Percentiles rank a stretch among this genome's conserved stretches.
Conservation (phyloP, 495 filamentous ascomycete genomes). For the Cercophora sp. region DNA sequence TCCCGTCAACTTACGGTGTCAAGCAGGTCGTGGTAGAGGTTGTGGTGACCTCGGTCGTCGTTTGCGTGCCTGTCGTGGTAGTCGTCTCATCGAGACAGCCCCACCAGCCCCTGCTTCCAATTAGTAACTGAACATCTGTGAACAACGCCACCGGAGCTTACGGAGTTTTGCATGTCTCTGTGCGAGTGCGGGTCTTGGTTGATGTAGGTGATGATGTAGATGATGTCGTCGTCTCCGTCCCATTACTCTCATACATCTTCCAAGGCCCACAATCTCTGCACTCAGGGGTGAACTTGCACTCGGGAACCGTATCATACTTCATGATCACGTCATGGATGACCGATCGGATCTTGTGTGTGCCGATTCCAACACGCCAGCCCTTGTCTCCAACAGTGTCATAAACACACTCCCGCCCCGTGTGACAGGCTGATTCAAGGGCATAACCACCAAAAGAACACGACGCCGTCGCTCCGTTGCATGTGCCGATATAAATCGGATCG, state of each 20-base stretch:
- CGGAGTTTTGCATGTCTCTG: slow-evolving; percentile 83
- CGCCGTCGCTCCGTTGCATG: slow-evolving; percentile 84
- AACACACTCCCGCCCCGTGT: slow-evolving; percentile 79
- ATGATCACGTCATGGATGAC: slow-evolving; percentile 84
- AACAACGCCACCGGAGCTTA: slow-evolving; percentile 3
- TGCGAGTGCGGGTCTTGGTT: slow-evolving; percentile 63
- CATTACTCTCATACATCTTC: slow-evolving; percentile 92
- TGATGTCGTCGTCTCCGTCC: slow-evolving; percentile 68
- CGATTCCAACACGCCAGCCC: slow-evolving; percentile 81
- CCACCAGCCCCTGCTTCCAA: slow-evolving; percentile 58
- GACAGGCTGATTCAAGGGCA: slow-evolving; percentile 86
- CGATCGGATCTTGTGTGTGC: slow-evolving; percentile 76
- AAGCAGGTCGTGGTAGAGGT: slow-evolving; percentile 53
- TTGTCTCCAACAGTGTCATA: slow-evolving; percentile 90
- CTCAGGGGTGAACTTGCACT: slow-evolving; percentile 65
- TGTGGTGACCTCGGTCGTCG: slow-evolving; percentile 40
- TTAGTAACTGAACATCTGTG: slow-evolving; percentile 7
- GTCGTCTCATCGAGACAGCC: slow-evolving; percentile 64
- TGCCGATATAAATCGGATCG: slow-evolving; percentile 91
- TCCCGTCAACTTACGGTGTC: slow-evolving; percentile 39
- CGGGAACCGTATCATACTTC: slow-evolving; percentile 71
- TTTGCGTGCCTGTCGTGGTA: slow-evolving; percentile 42
- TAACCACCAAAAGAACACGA: slow-evolving; percentile 91
- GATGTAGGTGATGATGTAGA: slow-evolving; percentile 51
- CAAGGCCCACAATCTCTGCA: slow-evolving; percentile 89